phyloP scores from a whole-genome alignment of 2,329 filamentous ascomycete genomes.

The Bipolaris sorokiniana region DNA sequence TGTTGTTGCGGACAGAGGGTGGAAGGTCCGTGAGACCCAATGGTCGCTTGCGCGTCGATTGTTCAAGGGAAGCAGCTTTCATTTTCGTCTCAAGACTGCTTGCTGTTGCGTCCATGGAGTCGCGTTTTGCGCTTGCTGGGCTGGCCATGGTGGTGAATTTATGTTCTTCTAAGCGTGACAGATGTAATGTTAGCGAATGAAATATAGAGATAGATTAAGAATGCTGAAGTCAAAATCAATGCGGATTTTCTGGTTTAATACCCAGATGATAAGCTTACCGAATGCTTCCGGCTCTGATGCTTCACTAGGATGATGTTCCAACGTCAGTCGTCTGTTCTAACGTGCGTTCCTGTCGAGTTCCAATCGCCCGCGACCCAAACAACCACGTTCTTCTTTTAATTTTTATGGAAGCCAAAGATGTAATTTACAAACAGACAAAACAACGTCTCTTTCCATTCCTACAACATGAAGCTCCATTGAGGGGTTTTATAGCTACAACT shows the following conservation, averaged over 20 bases:
- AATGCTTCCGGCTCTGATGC: not conserved
- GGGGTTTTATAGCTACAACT: constrained; percentile 37
- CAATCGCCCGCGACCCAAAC: not conserved
- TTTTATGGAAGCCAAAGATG: not conserved
- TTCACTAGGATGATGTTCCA: not conserved
- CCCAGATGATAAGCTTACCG: not conserved
- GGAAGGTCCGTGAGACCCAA: constrained; percentile 35
- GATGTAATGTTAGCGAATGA: not conserved
- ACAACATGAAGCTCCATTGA: constrained; percentile 8
- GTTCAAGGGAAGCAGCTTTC: constrained; percentile 18
- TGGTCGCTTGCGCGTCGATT: constrained; percentile 27
- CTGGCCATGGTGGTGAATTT: constrained; percentile 3
- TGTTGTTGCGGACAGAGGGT: constrained; percentile 39
- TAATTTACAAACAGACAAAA: not conserved
- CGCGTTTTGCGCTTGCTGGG: constrained; percentile 25
- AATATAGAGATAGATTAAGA: not conserved
- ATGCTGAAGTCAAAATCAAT: not conserved
- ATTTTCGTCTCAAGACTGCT: constrained; percentile 23
- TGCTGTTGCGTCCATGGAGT: constrained; percentile 42
- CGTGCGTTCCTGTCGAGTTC: not conserved
- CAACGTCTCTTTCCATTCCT: not conserved
- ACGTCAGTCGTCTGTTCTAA: not conserved
- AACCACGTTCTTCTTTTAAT: not conserved
- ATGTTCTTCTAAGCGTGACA: not conserved
- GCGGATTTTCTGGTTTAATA: not conserved